Evolutionary conservation across 2,329 filamentous ascomycete species (phyloP).

Genomic region (Fusarium verrucosum): DNA sequence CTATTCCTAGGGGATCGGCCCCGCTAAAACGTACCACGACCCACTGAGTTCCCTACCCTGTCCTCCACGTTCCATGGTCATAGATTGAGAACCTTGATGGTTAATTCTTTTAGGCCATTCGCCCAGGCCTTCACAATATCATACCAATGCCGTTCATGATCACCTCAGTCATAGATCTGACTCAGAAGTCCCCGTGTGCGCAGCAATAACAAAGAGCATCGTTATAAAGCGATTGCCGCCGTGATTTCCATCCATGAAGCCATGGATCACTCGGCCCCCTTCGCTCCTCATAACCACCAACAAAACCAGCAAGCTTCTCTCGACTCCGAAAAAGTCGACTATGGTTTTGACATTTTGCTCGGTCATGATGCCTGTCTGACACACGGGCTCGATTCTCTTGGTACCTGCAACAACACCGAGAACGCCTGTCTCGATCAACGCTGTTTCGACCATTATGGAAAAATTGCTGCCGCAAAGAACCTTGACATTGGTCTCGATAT

Average conservation of each 20-base stretch:
- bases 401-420: constrained; percentile 46
- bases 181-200: background rate
- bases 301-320: constrained; percentile 30
- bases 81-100: constrained; percentile 47
- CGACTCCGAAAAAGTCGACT: constrained; percentile 44
- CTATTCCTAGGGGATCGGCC: constrained; percentile 1
- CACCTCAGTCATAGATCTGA: constrained; percentile 2
- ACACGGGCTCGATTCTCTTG: constrained; percentile 42
- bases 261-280: constrained; percentile 39
- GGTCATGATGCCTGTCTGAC: constrained; percentile 38
- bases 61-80: too few relatives aligned
- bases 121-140: constrained; percentile 16
- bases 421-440: constrained; percentile 47
- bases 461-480: constrained; percentile 21
- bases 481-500: constrained; percentile 32
- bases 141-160: constrained; percentile 24
- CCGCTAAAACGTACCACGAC: constrained; percentile 10
- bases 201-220: constrained; percentile 13
- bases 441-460: constrained; percentile 41
- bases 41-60: constrained; percentile 21
- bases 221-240: constrained; percentile 10
- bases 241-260: constrained; percentile 16
- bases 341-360: constrained; percentile 45
- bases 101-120: constrained; percentile 29
- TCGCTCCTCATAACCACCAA: constrained; percentile 32